Evolutionary conservation across 2,329 filamentous ascomycete genomes (phyloP).

Genomic region (Seiridium unicorne): DNA sequence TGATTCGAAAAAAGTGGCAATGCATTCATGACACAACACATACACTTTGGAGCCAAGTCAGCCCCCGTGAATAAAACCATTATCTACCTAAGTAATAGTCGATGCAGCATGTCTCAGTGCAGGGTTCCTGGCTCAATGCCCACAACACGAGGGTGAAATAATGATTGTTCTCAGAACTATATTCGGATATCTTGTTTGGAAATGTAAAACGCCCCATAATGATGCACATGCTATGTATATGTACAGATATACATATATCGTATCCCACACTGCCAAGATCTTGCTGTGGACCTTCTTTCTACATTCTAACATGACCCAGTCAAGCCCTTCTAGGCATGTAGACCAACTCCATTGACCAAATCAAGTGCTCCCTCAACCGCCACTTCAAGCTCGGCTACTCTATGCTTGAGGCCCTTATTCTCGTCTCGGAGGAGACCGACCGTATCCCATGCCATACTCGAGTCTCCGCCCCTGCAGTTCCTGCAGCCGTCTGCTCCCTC

Average conservation of each 20-base stretch:
- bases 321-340: background rate
- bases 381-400: constrained; percentile 57
- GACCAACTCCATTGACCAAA: constrained; percentile 51
- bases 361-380: constrained; percentile 62
- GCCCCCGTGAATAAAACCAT: too few species aligned
- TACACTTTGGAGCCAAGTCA: too few species aligned
- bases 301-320: too few species aligned
- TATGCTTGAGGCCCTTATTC: constrained; percentile 59
- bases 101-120: too few species aligned
- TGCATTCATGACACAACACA: too few species aligned
- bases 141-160: too few species aligned
- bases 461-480: constrained; percentile 58
- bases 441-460: constrained; percentile 63
- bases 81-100: too few species aligned
- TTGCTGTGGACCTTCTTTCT: background rate
- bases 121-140: too few species aligned
- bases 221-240: background rate
- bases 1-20: too few species aligned
- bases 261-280: background rate
- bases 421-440: constrained; percentile 61
- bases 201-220: background rate
- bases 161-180: background rate
- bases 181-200: background rate
- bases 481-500: constrained; percentile 35
- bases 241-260: background rate